A percentile compares a stretch with the other conserved stretches of the same genome.
These are phyloP conservation scores for Globisporangium apiculatum DNA, from an alignment of 352 stramenopile species.

Conservation along the genomic window DNA sequence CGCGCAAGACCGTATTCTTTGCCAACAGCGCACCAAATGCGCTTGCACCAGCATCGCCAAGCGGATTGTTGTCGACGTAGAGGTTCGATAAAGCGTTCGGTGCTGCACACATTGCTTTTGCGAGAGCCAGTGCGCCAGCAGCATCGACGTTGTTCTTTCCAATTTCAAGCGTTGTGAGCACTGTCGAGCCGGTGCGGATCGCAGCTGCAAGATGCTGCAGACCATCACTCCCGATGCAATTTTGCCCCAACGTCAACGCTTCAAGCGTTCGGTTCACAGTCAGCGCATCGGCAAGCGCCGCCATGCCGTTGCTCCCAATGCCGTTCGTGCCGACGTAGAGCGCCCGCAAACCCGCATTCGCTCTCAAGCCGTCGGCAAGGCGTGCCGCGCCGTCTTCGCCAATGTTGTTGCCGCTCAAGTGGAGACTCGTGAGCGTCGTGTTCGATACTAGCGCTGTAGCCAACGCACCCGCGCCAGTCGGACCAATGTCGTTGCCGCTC, in stretches of 20 bases:
- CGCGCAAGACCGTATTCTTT: conserved; percentile 62
- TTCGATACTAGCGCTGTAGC: conserved; percentile 48
- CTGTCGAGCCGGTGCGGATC: conserved; percentile 42
- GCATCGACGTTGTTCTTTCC: conserved; percentile 71
- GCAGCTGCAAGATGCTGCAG: conserved; percentile 49
- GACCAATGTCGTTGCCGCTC: conserved; percentile 78
- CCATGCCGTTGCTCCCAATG: conserved; percentile 59
- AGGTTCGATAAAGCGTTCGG: conserved; percentile 65
- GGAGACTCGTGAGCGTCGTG: conserved; percentile 48
- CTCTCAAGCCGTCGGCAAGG: conserved; percentile 44
- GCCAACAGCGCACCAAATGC: conserved; percentile 62
- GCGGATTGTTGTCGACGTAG: conserved; percentile 81
- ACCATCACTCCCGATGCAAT: conserved; percentile 57
- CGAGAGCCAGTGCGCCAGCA: conserved; percentile 61
- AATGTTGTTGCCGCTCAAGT: conserved; percentile 82
- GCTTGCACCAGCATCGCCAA: conserved; percentile 62
- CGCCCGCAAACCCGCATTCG: conserved; percentile 41
- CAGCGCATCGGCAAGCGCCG: conserved; percentile 46
- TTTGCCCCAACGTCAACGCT: conserved; percentile 73
- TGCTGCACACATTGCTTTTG: conserved; percentile 45
- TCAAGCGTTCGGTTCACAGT: conserved; percentile 49
- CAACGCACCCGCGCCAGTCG: conserved; percentile 34
- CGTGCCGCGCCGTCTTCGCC: conserved; percentile 54
- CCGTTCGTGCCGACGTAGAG: conserved; percentile 81
- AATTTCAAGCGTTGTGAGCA: conserved; percentile 65